phyloP scores from a whole-genome alignment of 78 protist genomes.

The Dictyostelium intermedium region DNA sequence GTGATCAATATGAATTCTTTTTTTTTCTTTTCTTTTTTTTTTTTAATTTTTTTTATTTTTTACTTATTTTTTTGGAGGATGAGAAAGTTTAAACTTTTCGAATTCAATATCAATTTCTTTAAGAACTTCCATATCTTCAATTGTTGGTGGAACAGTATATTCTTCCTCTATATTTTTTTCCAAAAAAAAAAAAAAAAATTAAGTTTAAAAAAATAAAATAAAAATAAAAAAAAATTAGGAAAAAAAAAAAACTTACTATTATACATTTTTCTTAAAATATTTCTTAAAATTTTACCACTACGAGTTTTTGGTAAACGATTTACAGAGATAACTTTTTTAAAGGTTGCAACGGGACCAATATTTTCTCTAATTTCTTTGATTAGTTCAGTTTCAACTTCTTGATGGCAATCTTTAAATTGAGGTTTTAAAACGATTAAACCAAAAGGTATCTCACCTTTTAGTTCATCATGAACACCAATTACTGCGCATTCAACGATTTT shows the following conservation, averaged over 20 bases:
- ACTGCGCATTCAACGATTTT: constrained; percentile 87
- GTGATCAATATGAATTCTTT: too few relatives aligned
- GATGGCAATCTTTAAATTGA: background rate
- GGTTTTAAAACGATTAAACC: constrained; percentile 83
- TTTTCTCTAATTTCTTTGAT: constrained; percentile 38
- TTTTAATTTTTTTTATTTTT: background rate
- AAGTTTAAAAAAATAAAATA: background rate
- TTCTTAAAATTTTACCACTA: constrained; percentile 87
- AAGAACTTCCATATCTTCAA: constrained; percentile 56
- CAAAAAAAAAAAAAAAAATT: background rate
- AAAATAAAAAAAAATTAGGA: background rate
- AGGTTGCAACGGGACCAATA: constrained; percentile 77
- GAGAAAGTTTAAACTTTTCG: background rate
- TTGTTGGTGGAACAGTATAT: constrained; percentile 66
- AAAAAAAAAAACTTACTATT: constrained; percentile 34
- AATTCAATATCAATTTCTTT: constrained; percentile 27
- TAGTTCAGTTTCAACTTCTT: constrained; percentile 24
- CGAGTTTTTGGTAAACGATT: constrained; percentile 87
- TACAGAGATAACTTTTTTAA: constrained; percentile 72
- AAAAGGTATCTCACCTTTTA: constrained; percentile 91
- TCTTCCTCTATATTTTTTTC: constrained; percentile 1
- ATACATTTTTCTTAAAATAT: constrained; percentile 75
- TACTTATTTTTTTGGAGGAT: background rate
- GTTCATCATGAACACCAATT: constrained; percentile 85
- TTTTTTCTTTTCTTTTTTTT: too few relatives aligned